phyloP scores from a whole-genome alignment of 2,329 filamentous ascomycete species.

The Botrytis pseudocinerea region DNA sequence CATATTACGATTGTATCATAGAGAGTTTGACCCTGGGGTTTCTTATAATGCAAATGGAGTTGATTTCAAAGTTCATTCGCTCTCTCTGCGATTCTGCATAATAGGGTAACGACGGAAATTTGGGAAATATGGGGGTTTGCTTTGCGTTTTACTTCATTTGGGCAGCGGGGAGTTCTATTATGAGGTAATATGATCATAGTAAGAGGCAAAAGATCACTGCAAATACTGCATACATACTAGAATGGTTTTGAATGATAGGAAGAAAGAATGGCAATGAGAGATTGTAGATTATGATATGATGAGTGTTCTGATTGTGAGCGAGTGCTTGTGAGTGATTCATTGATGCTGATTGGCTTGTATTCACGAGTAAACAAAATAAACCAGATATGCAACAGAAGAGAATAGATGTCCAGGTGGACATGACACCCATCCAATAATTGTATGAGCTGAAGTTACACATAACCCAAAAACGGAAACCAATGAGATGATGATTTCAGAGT shows the following conservation, averaged over 20 bases:
- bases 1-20: constrained; percentile 24
- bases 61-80: constrained; percentile 10
- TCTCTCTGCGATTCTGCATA: constrained; percentile 23
- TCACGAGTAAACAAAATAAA: constrained; percentile 1
- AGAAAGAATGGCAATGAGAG: constrained; percentile 21
- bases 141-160: neutral
- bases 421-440: neutral
- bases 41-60: constrained; percentile 11
- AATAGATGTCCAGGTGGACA: neutral
- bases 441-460: neutral
- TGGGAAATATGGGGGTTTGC: constrained; percentile 15
- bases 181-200: constrained; percentile 14
- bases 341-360: constrained; percentile 1
- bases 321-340: neutral
- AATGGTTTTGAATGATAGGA: constrained; percentile 17
- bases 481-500: neutral
- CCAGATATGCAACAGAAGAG: neutral
- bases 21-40: constrained; percentile 17
- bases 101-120: constrained; percentile 20
- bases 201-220: constrained; percentile 15
- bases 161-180: constrained; percentile 19
- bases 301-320: neutral
- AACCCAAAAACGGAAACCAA: neutral
- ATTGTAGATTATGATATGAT: constrained; percentile 19
- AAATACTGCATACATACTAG: constrained; percentile 22